Evolutionary conservation across 2,329 filamentous ascomycete species (phyloP).

Genomic region (Fusarium sororula): DNA sequence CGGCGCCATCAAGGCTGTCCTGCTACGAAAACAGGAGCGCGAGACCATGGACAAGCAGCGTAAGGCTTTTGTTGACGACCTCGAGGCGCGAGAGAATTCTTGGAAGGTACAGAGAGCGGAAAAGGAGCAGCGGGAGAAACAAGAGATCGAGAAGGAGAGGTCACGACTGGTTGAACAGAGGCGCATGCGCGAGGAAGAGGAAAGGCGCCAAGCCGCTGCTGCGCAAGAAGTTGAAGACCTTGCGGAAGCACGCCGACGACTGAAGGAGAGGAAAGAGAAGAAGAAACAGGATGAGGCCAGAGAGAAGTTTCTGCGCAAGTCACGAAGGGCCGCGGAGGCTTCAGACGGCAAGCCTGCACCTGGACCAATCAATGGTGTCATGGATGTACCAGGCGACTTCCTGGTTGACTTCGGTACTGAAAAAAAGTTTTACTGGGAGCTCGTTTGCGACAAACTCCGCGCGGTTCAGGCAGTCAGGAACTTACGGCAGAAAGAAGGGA

Average conservation of each 20-base stretch:
- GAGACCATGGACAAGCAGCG: conserved; percentile 78
- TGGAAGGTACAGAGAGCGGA: conserved; percentile 67
- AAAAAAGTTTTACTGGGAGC: conserved; percentile 51
- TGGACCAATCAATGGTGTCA: conserved; percentile 47
- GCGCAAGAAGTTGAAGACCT: conserved; percentile 52
- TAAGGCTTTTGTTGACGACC: conserved; percentile 83
- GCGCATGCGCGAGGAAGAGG: conserved; percentile 51
- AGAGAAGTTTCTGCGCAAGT: conserved; percentile 46
- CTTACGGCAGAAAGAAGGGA: conserved; percentile 40
- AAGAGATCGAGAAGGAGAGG: conserved; percentile 51
- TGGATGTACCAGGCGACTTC: conserved; percentile 51
- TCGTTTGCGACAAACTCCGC: conserved; percentile 54
- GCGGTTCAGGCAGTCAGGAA: conserved; percentile 51
- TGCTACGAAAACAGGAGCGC: conserved; percentile 75
- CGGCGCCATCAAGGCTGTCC: conserved; percentile 73
- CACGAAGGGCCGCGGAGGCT: conserved; percentile 48
- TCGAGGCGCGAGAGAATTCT: conserved; percentile 80
- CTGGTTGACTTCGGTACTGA: conserved; percentile 42
- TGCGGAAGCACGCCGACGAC: conserved; percentile 48
- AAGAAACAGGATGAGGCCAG: conserved; percentile 46
- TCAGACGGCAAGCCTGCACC: conserved; percentile 29
- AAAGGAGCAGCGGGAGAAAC: conserved; percentile 48
- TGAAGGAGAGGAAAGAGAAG: conserved; percentile 54
- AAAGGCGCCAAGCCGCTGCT: conserved; percentile 47
- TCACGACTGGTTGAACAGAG: conserved; percentile 50